Evolutionary conservation across 1,284 basidiomycete species (phyloP), one percentile per base, ranked within the genome.

Genomic region (Macrocystidia cucumis): DNA sequence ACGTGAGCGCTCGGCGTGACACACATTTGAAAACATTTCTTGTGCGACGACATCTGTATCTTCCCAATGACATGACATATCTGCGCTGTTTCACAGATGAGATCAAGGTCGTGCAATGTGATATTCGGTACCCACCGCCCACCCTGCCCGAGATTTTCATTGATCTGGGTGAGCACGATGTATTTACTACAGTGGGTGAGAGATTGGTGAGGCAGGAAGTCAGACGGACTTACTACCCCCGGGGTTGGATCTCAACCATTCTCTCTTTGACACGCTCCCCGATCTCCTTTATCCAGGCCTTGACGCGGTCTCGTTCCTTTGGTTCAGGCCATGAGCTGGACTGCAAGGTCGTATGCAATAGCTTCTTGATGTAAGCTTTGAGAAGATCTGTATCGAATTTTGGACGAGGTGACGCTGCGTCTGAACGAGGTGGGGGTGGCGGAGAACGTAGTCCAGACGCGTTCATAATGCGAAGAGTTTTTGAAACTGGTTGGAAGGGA

Each of bases 261-360:
- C 84, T 64, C 54, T 84, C 80, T 58, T 87, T 89, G 22, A 89
- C 74, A 28, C 84, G 69, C 47, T 84, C 81, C 13, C 81, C 78
- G 43, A 89, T 80, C 50, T 89, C 82, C 55, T 79, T 84, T 53
- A 84, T 85, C 79, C 81, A 85, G 6, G 56, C 65, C 55, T 75
- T 82, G 11, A 80, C 69, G 35, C 69, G 69, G 27, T 86, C 82
- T 23, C 73, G 67, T 40, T 88, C 82, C 45, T 73, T 74, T 30
- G 66, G 50, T 31, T 75, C 73, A 29, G 77, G 71, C 82, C 83
- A 88, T n/a, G 66, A 51, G 34, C 65, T 67, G 35, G 58, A 67
- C 43, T 78, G 71, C 17, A 89, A 64, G 1, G 77, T 83, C 4
- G 75, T 69, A 41, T 75, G 67, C 34, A 88, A 62, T 34, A 88